Conservation (phyloP, 2,329 filamentous ascomycete species). For the Phaeosphaeria sp. region DNA sequence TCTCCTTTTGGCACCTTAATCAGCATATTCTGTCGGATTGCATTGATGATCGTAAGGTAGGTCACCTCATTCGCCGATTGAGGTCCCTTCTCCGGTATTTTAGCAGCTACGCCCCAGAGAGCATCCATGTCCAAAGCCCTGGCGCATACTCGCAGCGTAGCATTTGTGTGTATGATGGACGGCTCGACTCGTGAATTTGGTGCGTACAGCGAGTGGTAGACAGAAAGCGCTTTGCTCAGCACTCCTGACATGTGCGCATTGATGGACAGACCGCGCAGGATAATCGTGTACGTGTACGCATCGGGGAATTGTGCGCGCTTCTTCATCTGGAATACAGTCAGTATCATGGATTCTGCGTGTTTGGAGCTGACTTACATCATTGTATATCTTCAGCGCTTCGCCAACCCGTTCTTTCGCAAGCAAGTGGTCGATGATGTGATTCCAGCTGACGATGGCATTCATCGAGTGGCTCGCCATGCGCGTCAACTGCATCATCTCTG, state of each 20-base stretch:
- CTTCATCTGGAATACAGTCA: slow-evolving; percentile 73
- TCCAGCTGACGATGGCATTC: slow-evolving; percentile 82
- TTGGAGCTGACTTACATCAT: slow-evolving; percentile 67
- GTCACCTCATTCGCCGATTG: slow-evolving; percentile 74
- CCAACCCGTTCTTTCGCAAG: slow-evolving; percentile 67
- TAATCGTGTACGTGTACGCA: slow-evolving; percentile 80
- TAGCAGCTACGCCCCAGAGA: slow-evolving; percentile 77
- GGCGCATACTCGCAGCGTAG: slow-evolving; percentile 82
- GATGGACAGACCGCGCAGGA: slow-evolving; percentile 76
- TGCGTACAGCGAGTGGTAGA: slow-evolving; percentile 78
- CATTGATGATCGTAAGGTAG: slow-evolving; percentile 84
- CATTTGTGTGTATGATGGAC: slow-evolving; percentile 85
- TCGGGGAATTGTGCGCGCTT: slow-evolving; percentile 85
- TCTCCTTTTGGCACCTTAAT: slow-evolving; percentile 34
- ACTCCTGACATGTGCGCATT: slow-evolving; percentile 66
- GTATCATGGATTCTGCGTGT: not conserved
- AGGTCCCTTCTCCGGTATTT: slow-evolving; percentile 69
- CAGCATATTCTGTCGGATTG: slow-evolving; percentile 59
- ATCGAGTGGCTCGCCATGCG: slow-evolving; percentile 71
- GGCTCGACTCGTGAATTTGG: slow-evolving; percentile 70
- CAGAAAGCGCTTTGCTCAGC: slow-evolving; percentile 71
- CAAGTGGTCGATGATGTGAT: slow-evolving; percentile 77
- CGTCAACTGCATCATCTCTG: slow-evolving; percentile 72
- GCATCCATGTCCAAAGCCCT: slow-evolving; percentile 77
- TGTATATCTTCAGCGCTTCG: slow-evolving; percentile 80